These are phyloP conservation scores for Cudoniella acicularis DNA, from an alignment of 495 filamentous ascomycete species.

Conservation along the genomic window DNA sequence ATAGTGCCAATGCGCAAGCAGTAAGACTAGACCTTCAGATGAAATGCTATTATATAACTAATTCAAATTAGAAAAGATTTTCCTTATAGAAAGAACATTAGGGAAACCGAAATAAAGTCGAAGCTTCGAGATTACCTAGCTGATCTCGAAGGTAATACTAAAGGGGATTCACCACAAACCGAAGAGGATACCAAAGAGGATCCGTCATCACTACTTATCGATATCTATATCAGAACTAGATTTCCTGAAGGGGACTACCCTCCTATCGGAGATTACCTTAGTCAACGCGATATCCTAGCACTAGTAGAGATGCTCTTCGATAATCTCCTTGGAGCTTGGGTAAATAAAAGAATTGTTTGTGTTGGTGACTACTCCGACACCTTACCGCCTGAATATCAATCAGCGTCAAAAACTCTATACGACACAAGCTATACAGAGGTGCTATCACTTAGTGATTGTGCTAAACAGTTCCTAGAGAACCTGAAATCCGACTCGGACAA, in stretches of 20 bases:
- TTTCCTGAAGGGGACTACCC: not conserved
- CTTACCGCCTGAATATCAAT: not conserved
- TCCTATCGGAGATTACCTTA: not conserved
- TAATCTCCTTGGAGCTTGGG: not conserved
- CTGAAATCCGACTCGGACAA: not conserved
- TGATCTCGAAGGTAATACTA: not conserved
- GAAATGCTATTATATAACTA: not conserved
- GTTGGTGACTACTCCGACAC: not conserved
- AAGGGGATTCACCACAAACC: not conserved
- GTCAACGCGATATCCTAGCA: not conserved
- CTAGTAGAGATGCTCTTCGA: not conserved
- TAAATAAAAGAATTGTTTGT: not conserved
- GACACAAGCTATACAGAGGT: not conserved
- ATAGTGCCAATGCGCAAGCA: not conserved
- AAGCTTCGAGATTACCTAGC: not conserved
- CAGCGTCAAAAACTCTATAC: not conserved
- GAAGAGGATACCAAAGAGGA: not conserved
- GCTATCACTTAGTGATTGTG: not conserved
- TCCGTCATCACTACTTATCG: not conserved
- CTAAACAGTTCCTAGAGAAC: not conserved
- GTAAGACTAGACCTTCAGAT: not conserved
- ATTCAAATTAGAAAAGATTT: not conserved
- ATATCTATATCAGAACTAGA: not conserved
- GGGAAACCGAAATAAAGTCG: not conserved
- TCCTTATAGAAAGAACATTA: not conserved